Percentiles rank a stretch among this genome's conserved stretches.
Conservation (phyloP, 1,284 basidiomycete genomes). For the Microbotryum violaceum region DNA sequence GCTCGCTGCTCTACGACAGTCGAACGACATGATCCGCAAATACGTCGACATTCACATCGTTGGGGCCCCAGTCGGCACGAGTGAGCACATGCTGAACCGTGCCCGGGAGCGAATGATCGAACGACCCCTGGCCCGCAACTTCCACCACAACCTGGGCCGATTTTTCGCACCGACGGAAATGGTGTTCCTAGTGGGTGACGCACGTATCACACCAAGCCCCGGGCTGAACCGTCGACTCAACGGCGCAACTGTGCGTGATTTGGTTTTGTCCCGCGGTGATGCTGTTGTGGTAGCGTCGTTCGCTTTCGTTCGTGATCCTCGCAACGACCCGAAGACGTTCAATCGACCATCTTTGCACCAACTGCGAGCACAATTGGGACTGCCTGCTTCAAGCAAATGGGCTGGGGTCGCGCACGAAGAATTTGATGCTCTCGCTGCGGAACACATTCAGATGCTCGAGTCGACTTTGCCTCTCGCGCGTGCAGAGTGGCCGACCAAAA, state of each 20-base stretch:
- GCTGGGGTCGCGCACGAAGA: conserved; percentile 26
- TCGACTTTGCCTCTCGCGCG: conserved; percentile 27
- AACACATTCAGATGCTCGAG: conserved; percentile 26
- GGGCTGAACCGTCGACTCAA: conserved; percentile 26
- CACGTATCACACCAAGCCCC: conserved; percentile 31
- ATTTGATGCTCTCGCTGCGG: conserved; percentile 22
- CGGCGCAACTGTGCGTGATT: conserved; percentile 17
- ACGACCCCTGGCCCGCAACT: conserved; percentile 34
- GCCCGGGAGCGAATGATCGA: conserved; percentile 34
- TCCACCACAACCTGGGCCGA: conserved; percentile 37
- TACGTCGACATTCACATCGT: conserved; percentile 37
- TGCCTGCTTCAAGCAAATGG: conserved; percentile 3
- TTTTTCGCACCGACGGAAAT: conserved; percentile 38
- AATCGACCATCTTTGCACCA: conserved; percentile 11
- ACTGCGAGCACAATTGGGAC: conserved; percentile 18
- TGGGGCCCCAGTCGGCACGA: conserved; percentile 20
- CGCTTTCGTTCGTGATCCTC: conserved; percentile 28
- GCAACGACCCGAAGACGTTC: conserved; percentile 4
- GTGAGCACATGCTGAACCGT: conserved; percentile 27
- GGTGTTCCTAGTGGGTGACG: conserved; percentile 36
- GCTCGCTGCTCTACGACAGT: conserved; percentile 28
- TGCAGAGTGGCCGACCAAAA: conserved; percentile 34
- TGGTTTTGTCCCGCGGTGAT: conserved; percentile 34
- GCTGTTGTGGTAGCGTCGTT: conserved; percentile 36
- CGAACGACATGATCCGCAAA: conserved; percentile 25